phyloP scores from a whole-genome alignment of 2,329 filamentous ascomycete genomes.

The Talaromyces islandicus region DNA sequence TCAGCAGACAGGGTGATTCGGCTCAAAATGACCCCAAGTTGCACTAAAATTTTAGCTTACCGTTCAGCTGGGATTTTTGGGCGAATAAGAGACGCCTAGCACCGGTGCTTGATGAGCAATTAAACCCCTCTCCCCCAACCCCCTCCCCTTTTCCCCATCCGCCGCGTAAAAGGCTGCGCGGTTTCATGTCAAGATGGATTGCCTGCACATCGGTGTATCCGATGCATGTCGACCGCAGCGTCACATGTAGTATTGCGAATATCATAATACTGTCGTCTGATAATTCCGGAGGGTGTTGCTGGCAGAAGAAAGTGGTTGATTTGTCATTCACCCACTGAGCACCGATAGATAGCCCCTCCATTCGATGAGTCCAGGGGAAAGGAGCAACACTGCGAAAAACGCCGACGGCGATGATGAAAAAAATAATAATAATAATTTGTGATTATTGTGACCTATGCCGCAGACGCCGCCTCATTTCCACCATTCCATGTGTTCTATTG shows the following conservation, averaged over 20 bases:
- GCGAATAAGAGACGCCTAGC: conserved; percentile 10
- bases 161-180: conserved; percentile 11
- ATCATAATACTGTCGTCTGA: neutral
- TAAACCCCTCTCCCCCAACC: neutral
- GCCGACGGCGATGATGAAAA: conserved; percentile 2
- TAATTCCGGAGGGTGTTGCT: neutral
- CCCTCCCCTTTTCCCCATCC: conserved; percentile 8
- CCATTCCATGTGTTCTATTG: conserved; percentile 2
- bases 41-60: conserved; percentile 13
- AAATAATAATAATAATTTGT: neutral
- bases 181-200: conserved; percentile 8
- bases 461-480: conserved; percentile 5
- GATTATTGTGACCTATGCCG: conserved; percentile 3
- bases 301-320: neutral
- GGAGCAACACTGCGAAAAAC: neutral
- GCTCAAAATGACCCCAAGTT: conserved; percentile 4
- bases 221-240: conserved; percentile 1
- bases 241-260: conserved; percentile 1
- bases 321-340: conserved; percentile 5
- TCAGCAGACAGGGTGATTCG: conserved; percentile 11
- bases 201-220: conserved; percentile 22
- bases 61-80: conserved; percentile 12
- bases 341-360: conserved; percentile 6
- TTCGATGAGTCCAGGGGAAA: neutral
- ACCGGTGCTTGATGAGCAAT: conserved; percentile 9